Conservation (phyloP, 768 basidiomycete species). For the Agrocybe pediades region DNA sequence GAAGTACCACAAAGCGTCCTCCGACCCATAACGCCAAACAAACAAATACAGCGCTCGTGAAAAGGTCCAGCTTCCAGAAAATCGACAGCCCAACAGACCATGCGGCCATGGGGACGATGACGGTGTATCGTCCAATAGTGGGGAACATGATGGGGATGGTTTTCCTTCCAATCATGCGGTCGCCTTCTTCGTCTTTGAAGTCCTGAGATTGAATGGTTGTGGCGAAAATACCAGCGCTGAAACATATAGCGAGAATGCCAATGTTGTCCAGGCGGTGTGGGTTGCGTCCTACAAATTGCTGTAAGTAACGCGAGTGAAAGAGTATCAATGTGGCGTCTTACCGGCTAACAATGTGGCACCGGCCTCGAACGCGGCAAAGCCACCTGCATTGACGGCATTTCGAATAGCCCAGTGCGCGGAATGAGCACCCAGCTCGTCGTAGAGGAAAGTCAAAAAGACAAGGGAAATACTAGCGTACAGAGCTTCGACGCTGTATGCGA, state of each 20-base stretch:
- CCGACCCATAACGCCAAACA: not conserved
- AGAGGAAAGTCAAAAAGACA: not conserved
- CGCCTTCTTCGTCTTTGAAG: not conserved
- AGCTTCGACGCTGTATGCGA: not conserved
- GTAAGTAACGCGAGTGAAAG: not conserved
- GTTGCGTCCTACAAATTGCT: not conserved
- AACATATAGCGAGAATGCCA: not conserved
- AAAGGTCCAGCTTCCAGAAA: not conserved
- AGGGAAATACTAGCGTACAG: not conserved
- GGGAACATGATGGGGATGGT: conserved; percentile 1
- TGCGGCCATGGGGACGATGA: not conserved
- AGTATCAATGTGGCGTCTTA: not conserved
- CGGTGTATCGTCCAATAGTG: not conserved
- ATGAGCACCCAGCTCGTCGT: not conserved
- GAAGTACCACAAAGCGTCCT: not conserved
- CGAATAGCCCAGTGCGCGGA: not conserved
- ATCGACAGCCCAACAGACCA: not conserved
- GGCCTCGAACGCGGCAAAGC: not conserved
- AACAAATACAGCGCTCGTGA: not conserved
- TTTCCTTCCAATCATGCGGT: conserved; percentile 1
- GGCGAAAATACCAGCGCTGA: conserved; percentile 1
- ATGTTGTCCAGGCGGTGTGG: not conserved
- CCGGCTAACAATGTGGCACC: not conserved
- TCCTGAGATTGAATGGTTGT: not conserved
- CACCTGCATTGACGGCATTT: not conserved